Evolutionary conservation across 2,329 filamentous ascomycete species (phyloP), one percentile per base, ranked within the genome.

Genomic region (Trichoderma polysporum): DNA sequence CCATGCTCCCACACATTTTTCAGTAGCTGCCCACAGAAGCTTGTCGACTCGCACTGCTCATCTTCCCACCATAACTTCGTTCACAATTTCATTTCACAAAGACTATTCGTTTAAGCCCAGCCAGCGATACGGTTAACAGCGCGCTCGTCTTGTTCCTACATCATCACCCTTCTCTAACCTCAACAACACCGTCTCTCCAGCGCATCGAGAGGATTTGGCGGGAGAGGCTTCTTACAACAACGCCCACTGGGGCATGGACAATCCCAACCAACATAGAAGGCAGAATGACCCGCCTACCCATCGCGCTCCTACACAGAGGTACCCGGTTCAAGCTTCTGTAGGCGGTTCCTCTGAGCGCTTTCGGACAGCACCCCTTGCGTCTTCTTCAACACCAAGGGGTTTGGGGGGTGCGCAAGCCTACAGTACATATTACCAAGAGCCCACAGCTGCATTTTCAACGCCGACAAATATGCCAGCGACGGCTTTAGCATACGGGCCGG

Each of bases 391-490:
- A 68, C 74, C 78, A 69, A 78, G 83, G 74, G 81, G 81, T 62
- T 82, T 87, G 85, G 85, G 81, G 79, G 85, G 77, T 75, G 83
- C 82, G 76, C 83, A 80, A 78, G 86, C 78, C 78, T 89, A 84
- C 79, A 82, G 82, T 74, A 82, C 80, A 56, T 89, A 88, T 76
- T 89, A 89, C 72, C 82, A 84, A 70, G 86, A 88, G 70, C 77
- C 83, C 19, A 73, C 82, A 57, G 75, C 83, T 63, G 79, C 81
- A 1, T 88, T 86, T 76, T 79, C 85, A 39, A 80, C 87, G 60
- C 77, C 83, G 59, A 76, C 83, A 50, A 82, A 87, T 69, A 84
- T 93, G 77, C 83, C 88, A 69, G 79, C 83, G 67, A 79, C 79
- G 68, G 75, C 80, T 57, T 81, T 87, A 77, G 76, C 80, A 61